These are phyloP conservation scores for Psilocybe tampanensis DNA, from an alignment of 768 basidiomycete genomes.

Conservation along the genomic window DNA sequence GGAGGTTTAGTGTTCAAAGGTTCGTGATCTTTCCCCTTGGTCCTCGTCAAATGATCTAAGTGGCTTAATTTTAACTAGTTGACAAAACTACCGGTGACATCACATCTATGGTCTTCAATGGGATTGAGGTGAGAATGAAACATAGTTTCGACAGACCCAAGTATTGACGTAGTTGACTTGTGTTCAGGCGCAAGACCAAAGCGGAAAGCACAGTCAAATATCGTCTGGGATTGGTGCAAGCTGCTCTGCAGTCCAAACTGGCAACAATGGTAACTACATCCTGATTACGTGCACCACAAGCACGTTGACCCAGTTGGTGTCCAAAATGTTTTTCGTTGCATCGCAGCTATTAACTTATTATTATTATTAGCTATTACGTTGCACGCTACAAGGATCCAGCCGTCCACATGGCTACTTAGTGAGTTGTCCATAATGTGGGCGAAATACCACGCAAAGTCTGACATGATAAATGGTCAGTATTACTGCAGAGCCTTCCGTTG, in stretches of 20 bases:
- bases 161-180: no score
- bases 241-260: conserved; percentile 29
- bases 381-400: conserved; percentile 36
- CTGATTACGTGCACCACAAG: conserved; percentile 38
- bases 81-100: conserved; percentile 34
- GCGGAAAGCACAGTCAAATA: conserved; percentile 32
- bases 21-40: conserved; percentile 1
- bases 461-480: conserved; percentile 20
- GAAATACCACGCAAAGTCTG: neutral
- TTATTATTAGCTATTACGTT: conserved; percentile 30
- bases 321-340: neutral
- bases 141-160: neutral
- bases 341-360: neutral
- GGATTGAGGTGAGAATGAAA: conserved; percentile 26
- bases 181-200: conserved; percentile 29
- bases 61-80: conserved; percentile 18
- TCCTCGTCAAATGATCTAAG: neutral
- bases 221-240: conserved; percentile 34
- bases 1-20: conserved; percentile 37
- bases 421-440: conserved; percentile 4
- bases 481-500: conserved; percentile 35
- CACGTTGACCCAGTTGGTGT: conserved; percentile 31
- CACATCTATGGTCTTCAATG: conserved; percentile 37
- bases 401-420: conserved; percentile 42
- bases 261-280: conserved; percentile 37